Conservation (phyloP, 1,284 basidiomycete genomes). For the Puccinia horiana region DNA sequence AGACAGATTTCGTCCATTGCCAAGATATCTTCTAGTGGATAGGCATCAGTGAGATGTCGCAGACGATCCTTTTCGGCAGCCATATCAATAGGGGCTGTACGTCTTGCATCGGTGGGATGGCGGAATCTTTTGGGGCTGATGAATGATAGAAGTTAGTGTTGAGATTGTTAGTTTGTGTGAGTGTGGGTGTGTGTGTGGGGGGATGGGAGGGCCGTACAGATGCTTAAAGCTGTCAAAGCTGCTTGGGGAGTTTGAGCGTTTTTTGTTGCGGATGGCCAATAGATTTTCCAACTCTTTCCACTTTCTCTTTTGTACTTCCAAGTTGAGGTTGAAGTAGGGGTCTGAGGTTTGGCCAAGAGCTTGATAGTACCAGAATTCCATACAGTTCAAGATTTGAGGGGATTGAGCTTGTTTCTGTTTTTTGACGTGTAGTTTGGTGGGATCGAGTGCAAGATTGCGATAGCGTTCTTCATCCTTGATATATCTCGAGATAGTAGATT, state of each 20-base stretch:
- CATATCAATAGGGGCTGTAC: constrained; percentile 10
- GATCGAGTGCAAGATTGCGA: constrained; percentile 30
- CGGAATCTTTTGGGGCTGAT: constrained; percentile 37
- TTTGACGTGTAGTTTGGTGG: constrained; percentile 27
- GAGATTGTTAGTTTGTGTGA: no score
- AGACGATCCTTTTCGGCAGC: constrained; percentile 36
- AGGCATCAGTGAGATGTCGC: constrained; percentile 19
- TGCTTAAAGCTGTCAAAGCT: constrained; percentile 42
- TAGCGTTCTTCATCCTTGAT: constrained; percentile 47
- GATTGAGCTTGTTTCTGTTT: constrained; percentile 42
- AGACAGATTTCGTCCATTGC: constrained; percentile 45
- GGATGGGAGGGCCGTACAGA: not conserved
- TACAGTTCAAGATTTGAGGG: constrained; percentile 32
- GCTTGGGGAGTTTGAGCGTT: not conserved
- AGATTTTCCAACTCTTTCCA: constrained; percentile 42
- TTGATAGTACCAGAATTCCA: constrained; percentile 43
- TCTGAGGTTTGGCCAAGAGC: constrained; percentile 1
- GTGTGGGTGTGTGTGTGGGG: not conserved
- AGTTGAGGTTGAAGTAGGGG: not conserved
- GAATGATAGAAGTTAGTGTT: not conserved
- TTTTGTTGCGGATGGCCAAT: constrained; percentile 5
- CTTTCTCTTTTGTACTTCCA: not conserved
- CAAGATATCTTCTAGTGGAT: constrained; percentile 31
- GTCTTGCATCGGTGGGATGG: constrained; percentile 7
- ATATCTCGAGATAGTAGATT: constrained; percentile 47